Conservation (phyloP, 2,329 filamentous ascomycete genomes). For the Lasiodiplodia hormozganensis region DNA sequence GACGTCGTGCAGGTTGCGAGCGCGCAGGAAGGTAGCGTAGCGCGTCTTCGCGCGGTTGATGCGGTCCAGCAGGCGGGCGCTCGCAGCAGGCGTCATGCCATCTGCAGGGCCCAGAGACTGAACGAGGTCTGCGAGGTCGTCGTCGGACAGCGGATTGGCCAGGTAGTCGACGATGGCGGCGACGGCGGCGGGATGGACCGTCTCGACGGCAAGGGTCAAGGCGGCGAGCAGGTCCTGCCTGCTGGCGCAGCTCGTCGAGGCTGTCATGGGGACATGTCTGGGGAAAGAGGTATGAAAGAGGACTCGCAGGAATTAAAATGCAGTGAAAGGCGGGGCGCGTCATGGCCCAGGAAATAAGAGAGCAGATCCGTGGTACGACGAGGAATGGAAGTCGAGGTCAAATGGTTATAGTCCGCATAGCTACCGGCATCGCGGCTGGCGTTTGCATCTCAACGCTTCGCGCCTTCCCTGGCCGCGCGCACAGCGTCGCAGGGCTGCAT, state of each 20-base stretch:
- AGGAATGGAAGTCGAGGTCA: slow-evolving; percentile 26
- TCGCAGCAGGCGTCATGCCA: neutral
- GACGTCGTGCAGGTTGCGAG: slow-evolving; percentile 17
- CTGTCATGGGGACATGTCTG: slow-evolving; percentile 1
- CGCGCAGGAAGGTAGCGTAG: slow-evolving; percentile 27
- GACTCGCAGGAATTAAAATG: slow-evolving; percentile 3
- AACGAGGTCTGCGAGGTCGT: slow-evolving; percentile 18
- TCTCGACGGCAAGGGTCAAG: slow-evolving; percentile 21
- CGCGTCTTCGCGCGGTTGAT: slow-evolving; percentile 27
- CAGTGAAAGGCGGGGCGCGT: neutral
- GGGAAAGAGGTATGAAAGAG: slow-evolving; percentile 6
- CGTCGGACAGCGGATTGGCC: slow-evolving; percentile 18
- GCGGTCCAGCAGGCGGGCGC: neutral
- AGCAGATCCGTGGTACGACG: slow-evolving; percentile 28
- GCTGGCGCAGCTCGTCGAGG: neutral
- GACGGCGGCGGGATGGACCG: slow-evolving; percentile 9
- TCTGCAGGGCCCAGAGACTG: neutral
- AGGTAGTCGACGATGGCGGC: slow-evolving; percentile 26
- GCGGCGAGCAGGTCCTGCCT: slow-evolving; percentile 24
- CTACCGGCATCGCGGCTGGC: slow-evolving; percentile 15
- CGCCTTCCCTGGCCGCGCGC: neutral
- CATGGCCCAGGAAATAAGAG: slow-evolving; percentile 2
- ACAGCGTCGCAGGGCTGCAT: neutral
- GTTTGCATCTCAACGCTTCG: slow-evolving; percentile 21
- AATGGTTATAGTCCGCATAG: slow-evolving; percentile 23